Base-by-base conservation (phyloP, 305 asterid species). In the Rubia tinctorum region DNA sequence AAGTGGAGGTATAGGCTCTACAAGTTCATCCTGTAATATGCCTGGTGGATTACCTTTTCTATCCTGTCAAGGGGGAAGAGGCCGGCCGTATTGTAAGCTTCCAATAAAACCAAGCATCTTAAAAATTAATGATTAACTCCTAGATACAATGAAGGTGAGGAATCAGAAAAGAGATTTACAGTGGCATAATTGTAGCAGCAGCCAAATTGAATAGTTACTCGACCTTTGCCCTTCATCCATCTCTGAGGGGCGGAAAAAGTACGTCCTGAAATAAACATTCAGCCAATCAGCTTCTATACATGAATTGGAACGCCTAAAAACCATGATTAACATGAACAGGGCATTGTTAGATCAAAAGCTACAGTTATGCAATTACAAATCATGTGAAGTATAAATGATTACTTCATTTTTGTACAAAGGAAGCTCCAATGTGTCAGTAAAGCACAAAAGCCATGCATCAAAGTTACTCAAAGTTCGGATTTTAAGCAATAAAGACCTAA, bases 161-260 rank as follows among this genome's bases (percentile, higher is more conserved):
- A 69, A 62, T 44, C 25, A 51, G 6, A n/a, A 34, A 2, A 10
- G 22, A 45, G 71, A 61, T 69, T 88, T 81, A 92, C 98, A 49
- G 49, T 71, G 49, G 91, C 90, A 74, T 95, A 90, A 63, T 90
- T 92, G 89, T 92, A 92, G 77, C 99, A 89, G 82, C 99, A 95
- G 69, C 99, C 99, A 80, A 95, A 95, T 77, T 95, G 99, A 61
- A 95, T 88, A 27, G 99, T 92, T 68, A 89, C 80, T 18, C 96
- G 96, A 11, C 99, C 99, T 82, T 92, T 95, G 73, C 99, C 99
- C 81, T 84, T 89, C 97, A 92, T 92, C 98, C 99, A 90, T 83
- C 88, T 95, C 64, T 73, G 78, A 17, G 97, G 98, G 73, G 94
- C 96, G 68, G 96, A 73, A 70, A 81, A 95, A 10, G 97, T 92